Base-by-base conservation (phyloP, 169 alveolate species). In the Eimeria brunetti region DNA sequence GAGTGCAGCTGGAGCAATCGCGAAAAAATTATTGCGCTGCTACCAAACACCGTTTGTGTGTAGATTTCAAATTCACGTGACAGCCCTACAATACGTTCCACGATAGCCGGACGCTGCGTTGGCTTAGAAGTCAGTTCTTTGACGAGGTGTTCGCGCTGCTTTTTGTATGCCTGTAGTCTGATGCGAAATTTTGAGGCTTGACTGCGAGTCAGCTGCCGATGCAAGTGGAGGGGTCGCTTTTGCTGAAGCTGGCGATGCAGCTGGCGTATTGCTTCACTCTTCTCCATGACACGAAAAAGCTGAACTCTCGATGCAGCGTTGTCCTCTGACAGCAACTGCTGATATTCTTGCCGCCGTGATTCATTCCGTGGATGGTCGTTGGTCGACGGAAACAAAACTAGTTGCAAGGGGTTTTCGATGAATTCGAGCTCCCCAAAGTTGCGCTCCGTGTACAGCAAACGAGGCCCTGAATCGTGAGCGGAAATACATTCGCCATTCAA, bases 371-470 rank as follows among this genome's bases (percentile, higher is more conserved):
- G n/a, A 60, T 11, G 33, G 16, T 41, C 81, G 33, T 86, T 71
- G n/a, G 51, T 30, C 33, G 78, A 22, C 38, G 80, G 95, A 22
- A 90, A 41, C 24, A 83, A 83, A 67, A 92, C 7, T 58, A 33
- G 24, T n/a, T 64, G 75, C 92, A 92, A n/a, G 36, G 96, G 96
- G 76, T 64, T 92, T 41, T 73, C 62, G 46, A 92, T 69, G 80
- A 92, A 69, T n/a, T 92, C 85, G 51, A 92, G 51, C 49, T 92
- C 96, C 24, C 89, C 96, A 24, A 92, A 88, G 41, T 92, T 92
- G 78, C 96, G 91, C 27, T 67, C 88, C 41, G 93, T 92, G 88
- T 92, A 92, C 80, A 92, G 78, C 85, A 92, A 89, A 36, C 96
- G 92, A 44, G 89, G 93, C 20, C 93, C 96, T 92, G 93, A 53